Conservation (phyloP, 768 basidiomycete species). For the Suillus lakei region DNA sequence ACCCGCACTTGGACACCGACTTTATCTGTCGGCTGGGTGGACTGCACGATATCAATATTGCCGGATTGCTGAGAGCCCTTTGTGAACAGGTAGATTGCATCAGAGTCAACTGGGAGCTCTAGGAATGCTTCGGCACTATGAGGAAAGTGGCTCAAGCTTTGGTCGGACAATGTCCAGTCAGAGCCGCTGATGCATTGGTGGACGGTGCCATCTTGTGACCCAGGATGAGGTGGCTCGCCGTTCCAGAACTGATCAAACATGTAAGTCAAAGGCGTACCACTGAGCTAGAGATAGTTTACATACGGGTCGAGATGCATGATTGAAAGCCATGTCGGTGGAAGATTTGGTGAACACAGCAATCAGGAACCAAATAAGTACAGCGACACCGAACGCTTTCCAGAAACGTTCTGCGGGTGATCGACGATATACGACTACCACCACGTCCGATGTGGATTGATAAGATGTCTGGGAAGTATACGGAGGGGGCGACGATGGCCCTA, state of each 20-base stretch:
- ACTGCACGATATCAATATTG: slow-evolving; percentile 32
- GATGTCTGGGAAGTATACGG: slow-evolving; percentile 9
- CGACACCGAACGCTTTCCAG: slow-evolving; percentile 30
- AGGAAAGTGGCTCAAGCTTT: slow-evolving; percentile 19
- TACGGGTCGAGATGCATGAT: not conserved
- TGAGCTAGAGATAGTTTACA: not conserved
- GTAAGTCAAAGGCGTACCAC: not conserved
- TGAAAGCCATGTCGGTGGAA: not conserved
- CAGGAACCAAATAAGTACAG: slow-evolving; percentile 27
- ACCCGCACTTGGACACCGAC: slow-evolving; percentile 36
- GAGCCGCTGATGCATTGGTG: slow-evolving; percentile 21
- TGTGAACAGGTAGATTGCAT: slow-evolving; percentile 35
- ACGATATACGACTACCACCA: not conserved
- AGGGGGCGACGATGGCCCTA: slow-evolving; percentile 5
- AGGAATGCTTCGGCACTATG: slow-evolving; percentile 32
- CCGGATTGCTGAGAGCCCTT: slow-evolving; percentile 35
- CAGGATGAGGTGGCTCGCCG: not conserved
- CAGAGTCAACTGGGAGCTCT: slow-evolving; percentile 35
- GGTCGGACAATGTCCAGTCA: slow-evolving; percentile 22
- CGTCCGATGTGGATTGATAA: not conserved
- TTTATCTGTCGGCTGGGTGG: slow-evolving; percentile 29
- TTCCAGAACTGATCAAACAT: not conserved
- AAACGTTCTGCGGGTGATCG: slow-evolving; percentile 23
- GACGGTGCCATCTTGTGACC: slow-evolving; percentile 6
- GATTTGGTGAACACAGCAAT: slow-evolving; percentile 7